Evolutionary conservation across 2,329 filamentous ascomycete species (phyloP), one percentile per base, ranked within the genome.

Genomic region (Cercospora canescens): DNA sequence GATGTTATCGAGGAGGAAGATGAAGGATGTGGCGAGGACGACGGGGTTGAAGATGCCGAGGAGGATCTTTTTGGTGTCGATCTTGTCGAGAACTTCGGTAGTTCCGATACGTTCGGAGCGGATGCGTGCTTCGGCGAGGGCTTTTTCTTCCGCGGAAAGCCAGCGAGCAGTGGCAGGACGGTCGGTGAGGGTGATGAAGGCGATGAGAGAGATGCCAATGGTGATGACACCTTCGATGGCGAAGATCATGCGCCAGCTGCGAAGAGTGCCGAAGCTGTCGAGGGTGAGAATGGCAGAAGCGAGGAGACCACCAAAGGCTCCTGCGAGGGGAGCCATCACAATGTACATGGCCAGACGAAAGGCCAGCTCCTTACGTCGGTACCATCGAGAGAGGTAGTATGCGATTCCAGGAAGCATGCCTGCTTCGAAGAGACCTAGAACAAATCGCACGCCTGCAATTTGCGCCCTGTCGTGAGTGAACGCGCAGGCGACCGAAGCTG

Each of bases 361-460:
- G 0, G 87, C 84, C 6, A 92, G 79, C 76, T 93, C 90, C 58
- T 84, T 85, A 34, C 88, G 82, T n/a, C 88, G 82, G 70, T 92
- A 92, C 89, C 89, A 92, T 60, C 89, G 81, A 0, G 86, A 89
- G 21, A 92, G 79, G 71, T 92, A 92, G 77, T 92, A 93, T 0
- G 89, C 89, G 45, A 91, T 91, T 0, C 90, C 90, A 0, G 90
- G 90, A 62, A 92, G 77, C 85, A 93, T 88, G 7, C 90, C 90
- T 0, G 90, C 88, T 77, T 93, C 91, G 65, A 92, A 91, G 11
- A 90, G 77, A 5, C 81, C 81, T 3, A 76, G 67, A 1, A 73
- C 56, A 70, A 92, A 91, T 5, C 90, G 86, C 0, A 92, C 88
- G 14, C 83, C 89, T 39, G 82, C 87, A 2, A 82, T 79, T 2